These are phyloP conservation scores for Lumnitzera racemosa DNA, from an alignment of 345 rosid genomes.

Conservation along the genomic window DNA sequence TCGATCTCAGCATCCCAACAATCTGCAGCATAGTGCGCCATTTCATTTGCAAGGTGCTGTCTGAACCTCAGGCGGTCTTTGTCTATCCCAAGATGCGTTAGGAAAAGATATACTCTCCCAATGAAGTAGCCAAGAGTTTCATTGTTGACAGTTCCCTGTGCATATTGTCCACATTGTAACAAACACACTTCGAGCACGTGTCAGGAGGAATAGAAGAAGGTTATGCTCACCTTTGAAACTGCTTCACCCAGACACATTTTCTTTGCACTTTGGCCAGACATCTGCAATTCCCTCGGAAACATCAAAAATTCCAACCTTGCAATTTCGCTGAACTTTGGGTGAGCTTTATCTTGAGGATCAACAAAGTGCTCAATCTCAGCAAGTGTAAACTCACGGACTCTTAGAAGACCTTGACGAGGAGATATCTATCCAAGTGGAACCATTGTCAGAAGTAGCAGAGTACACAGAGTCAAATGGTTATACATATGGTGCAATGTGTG, in stretches of 20 bases:
- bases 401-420: constrained; percentile 96
- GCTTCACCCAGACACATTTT: constrained; percentile 58
- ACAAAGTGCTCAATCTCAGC: constrained; percentile 98
- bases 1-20: constrained; percentile 99
- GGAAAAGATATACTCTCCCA: constrained; percentile 90
- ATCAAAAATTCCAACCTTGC: constrained; percentile 64
- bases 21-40: constrained; percentile 99
- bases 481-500: no score
- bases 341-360: constrained; percentile 94
- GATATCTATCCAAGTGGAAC: constrained; percentile 45
- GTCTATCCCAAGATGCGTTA: constrained; percentile 73
- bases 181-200: background rate
- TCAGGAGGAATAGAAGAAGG: background rate
- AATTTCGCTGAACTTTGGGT: constrained; percentile 69
- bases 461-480: no score
- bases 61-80: constrained; percentile 73
- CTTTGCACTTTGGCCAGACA: constrained; percentile 79
- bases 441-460: no score
- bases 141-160: constrained; percentile 84
- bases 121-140: constrained; percentile 94
- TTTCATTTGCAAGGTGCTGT: constrained; percentile 95
- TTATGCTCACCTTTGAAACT: constrained; percentile 54
- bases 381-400: constrained; percentile 91
- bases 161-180: constrained; percentile 5
- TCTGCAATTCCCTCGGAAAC: constrained; percentile 88